Conservation (phyloP, 371 early-diverging fungal species). For the Mortierella sp. region DNA sequence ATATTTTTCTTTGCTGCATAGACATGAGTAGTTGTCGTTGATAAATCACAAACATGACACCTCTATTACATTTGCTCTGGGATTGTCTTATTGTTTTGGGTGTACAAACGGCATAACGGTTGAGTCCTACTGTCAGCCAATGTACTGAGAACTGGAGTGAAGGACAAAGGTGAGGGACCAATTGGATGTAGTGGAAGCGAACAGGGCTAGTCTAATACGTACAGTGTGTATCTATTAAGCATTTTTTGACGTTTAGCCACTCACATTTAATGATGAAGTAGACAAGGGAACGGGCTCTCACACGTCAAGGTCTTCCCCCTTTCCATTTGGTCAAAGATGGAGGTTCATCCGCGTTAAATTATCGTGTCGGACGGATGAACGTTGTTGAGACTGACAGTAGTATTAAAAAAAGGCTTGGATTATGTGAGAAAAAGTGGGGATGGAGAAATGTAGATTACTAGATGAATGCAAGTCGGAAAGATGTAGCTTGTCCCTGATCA, state of each 20-base stretch:
- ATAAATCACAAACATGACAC: too few species aligned
- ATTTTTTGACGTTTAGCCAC: background rate
- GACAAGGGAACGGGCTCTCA: background rate
- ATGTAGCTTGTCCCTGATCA: too few species aligned
- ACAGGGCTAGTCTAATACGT: background rate
- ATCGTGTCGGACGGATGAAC: background rate
- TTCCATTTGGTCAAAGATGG: too few species aligned
- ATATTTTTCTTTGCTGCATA: background rate
- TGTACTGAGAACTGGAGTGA: too few species aligned
- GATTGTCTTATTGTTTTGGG: too few species aligned
- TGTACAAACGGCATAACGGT: too few species aligned
- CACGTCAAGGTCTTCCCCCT: background rate
- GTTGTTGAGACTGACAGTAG: background rate
- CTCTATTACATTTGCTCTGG: too few species aligned
- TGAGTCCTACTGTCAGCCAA: too few species aligned
- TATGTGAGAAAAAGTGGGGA: background rate
- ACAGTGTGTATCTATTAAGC: background rate
- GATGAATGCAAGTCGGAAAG: too few species aligned
- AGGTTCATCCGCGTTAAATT: conserved; percentile 5
- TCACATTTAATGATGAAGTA: background rate
- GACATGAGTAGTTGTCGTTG: background rate
- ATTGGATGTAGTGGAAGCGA: background rate
- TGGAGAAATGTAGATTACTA: background rate
- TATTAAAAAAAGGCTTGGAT: too few species aligned
- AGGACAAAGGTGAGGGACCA: background rate